Percentiles rank a stretch among this genome's conserved stretches.
Evolutionary conservation across 2,329 filamentous ascomycete genomes (phyloP).

Genomic region (Tolypocladium album): DNA sequence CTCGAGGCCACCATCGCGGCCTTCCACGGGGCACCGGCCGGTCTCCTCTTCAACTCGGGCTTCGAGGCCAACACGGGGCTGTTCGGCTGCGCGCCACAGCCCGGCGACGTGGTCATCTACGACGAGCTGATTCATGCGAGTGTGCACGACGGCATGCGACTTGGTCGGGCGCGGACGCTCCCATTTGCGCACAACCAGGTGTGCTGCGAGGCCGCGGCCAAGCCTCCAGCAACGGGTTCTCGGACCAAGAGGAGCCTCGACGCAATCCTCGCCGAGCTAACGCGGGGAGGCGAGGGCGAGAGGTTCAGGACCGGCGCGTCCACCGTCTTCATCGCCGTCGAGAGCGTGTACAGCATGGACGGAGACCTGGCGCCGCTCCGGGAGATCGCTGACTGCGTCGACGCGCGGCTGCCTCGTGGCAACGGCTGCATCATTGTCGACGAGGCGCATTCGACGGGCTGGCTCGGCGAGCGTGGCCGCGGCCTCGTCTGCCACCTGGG

Average conservation of each 20-base stretch:
- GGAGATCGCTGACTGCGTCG: slow-evolving; percentile 47
- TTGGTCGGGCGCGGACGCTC: slow-evolving; percentile 42
- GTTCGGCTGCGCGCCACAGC: slow-evolving; percentile 48
- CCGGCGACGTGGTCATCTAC: slow-evolving; percentile 54
- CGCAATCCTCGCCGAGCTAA: slow-evolving; percentile 17
- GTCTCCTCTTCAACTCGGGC: slow-evolving; percentile 46
- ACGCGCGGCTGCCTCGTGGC: slow-evolving; percentile 39
- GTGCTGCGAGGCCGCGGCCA: not conserved
- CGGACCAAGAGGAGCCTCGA: slow-evolving; percentile 11
- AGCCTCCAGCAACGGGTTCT: not conserved
- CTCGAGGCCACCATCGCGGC: slow-evolving; percentile 35
- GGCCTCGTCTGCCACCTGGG: slow-evolving; percentile 48
- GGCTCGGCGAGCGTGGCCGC: slow-evolving; percentile 43
- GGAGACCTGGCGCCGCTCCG: slow-evolving; percentile 58
- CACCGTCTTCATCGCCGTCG: slow-evolving; percentile 58
- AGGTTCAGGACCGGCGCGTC: slow-evolving; percentile 22
- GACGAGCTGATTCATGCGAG: slow-evolving; percentile 72
- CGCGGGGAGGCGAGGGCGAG: slow-evolving; percentile 19
- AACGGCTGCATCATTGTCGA: slow-evolving; percentile 58
- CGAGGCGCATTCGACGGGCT: slow-evolving; percentile 56
- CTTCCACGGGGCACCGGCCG: slow-evolving; percentile 35
- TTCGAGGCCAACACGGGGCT: slow-evolving; percentile 57
- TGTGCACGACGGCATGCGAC: slow-evolving; percentile 64
- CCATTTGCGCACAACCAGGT: slow-evolving; percentile 50
- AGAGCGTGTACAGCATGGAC: slow-evolving; percentile 75